Evolutionary conservation across 1,284 basidiomycete species (phyloP).

Genomic region (Cryptococcus sp.): DNA sequence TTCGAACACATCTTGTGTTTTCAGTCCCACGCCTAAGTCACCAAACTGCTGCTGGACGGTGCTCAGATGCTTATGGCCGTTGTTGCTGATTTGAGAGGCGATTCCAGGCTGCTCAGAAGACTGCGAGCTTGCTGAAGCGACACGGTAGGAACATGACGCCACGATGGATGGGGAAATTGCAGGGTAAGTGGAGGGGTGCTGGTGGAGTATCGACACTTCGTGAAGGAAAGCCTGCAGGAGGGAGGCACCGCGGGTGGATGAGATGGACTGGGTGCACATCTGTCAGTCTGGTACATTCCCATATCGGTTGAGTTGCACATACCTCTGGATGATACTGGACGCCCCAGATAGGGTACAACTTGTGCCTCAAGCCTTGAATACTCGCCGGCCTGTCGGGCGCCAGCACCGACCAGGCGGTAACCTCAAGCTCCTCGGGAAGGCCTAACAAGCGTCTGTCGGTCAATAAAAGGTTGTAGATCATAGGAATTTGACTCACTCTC

Average conservation of each 20-base stretch:
- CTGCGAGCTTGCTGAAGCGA: constrained; percentile 13
- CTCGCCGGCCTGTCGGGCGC: constrained; percentile 32
- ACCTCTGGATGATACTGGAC: constrained; percentile 94
- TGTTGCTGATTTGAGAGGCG: constrained; percentile 1
- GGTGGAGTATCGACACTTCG: constrained; percentile 32
- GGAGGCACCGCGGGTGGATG: constrained; percentile 45
- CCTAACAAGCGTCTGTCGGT: constrained; percentile 22
- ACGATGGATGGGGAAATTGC: constrained; percentile 30
- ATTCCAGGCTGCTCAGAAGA: not conserved
- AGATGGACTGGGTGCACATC: constrained; percentile 46
- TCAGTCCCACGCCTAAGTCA: constrained; percentile 15
- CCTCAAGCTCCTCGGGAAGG: constrained; percentile 51
- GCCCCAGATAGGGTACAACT: constrained; percentile 73
- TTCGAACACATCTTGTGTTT: constrained; percentile 50
- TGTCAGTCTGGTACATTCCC: not conserved
- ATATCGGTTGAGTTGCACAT: constrained; percentile 1
- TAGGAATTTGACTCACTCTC: constrained; percentile 23
- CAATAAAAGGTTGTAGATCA: not conserved
- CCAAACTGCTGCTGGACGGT: constrained; percentile 14
- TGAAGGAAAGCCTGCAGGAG: constrained; percentile 48
- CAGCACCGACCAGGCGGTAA: constrained; percentile 52
- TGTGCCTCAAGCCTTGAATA: constrained; percentile 56
- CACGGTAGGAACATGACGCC: constrained; percentile 39
- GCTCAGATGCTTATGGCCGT: not conserved
- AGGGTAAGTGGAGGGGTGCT: constrained; percentile 31